Evolutionary conservation across 192 early-diverging fungal species (phyloP).

Genomic region (Linnemannia elongata): DNA sequence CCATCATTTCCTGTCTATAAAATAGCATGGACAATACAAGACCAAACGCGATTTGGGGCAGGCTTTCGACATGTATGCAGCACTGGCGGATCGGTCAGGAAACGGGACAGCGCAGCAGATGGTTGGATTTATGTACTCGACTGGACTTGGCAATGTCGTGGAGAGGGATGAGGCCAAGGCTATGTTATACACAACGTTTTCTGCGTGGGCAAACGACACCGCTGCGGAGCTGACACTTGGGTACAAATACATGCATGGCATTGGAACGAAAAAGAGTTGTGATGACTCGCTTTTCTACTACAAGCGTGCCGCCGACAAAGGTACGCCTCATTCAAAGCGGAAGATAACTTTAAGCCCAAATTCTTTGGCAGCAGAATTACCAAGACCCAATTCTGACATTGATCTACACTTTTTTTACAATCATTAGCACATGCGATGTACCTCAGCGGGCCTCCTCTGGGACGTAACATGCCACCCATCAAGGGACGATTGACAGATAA

Average conservation of each 20-base stretch:
- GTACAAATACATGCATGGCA: slow-evolving; percentile 85
- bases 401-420: not conserved
- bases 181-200: slow-evolving; percentile 71
- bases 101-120: slow-evolving; percentile 90
- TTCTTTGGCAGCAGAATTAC: not conserved
- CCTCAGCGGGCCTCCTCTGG: slow-evolving; percentile 84
- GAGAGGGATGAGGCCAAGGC: slow-evolving; percentile 79
- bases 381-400: not conserved
- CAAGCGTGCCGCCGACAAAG: slow-evolving; percentile 81
- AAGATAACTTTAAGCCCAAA: too few relatives aligned
- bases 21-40: slow-evolving; percentile 72
- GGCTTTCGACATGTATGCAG: slow-evolving; percentile 76
- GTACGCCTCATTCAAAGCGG: slow-evolving; percentile 42
- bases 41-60: slow-evolving; percentile 65
- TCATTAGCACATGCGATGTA: slow-evolving; percentile 75
- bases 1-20: not conserved
- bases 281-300: slow-evolving; percentile 85
- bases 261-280: slow-evolving; percentile 86
- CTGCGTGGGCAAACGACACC: slow-evolving; percentile 79
- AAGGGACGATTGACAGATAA: slow-evolving; percentile 81
- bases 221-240: slow-evolving; percentile 88
- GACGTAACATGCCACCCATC: slow-evolving; percentile 75
- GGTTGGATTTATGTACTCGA: slow-evolving; percentile 92
- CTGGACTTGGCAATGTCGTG: slow-evolving; percentile 81
- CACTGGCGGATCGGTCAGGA: slow-evolving; percentile 74